Evolutionary conservation across 2,329 filamentous ascomycete genomes (phyloP).

Genomic region (Aspergillus brunneoviolaceus): DNA sequence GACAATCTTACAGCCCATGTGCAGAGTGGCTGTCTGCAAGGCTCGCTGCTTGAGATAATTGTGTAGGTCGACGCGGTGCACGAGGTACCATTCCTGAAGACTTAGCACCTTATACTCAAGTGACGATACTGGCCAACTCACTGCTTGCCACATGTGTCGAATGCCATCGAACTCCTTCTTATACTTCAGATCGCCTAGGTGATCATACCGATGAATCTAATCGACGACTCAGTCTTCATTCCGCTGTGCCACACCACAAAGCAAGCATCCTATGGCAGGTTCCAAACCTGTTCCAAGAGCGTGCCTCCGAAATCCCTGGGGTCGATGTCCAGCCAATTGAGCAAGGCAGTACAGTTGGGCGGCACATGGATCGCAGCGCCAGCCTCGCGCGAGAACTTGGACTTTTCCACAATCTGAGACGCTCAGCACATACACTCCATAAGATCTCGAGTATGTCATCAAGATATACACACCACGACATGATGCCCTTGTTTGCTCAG

Average conservation of each 20-base stretch:
- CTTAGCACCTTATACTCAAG: neutral
- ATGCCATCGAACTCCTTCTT: conserved; percentile 17
- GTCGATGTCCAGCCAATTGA: conserved; percentile 25
- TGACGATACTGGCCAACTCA: conserved; percentile 1
- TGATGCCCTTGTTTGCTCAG: conserved; percentile 34
- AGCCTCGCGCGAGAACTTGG: conserved; percentile 24
- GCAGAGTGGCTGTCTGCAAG: conserved; percentile 21
- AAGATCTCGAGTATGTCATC: too few species aligned
- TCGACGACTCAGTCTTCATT: neutral
- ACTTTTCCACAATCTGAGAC: conserved; percentile 31
- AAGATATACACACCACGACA: conserved; percentile 28
- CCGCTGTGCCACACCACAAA: neutral
- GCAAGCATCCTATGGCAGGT: neutral
- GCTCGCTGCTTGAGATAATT: conserved; percentile 36
- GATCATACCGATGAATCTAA: conserved; percentile 23
- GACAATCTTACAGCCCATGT: conserved; percentile 24
- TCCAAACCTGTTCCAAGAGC: conserved; percentile 21
- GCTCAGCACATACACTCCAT: neutral
- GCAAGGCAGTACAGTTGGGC: conserved; percentile 27
- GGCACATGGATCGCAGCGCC: conserved; percentile 29
- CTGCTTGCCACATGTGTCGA: conserved; percentile 26
- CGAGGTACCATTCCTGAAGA: conserved; percentile 32
- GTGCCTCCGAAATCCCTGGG: conserved; percentile 26
- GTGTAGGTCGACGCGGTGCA: conserved; percentile 47
- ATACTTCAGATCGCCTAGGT: conserved; percentile 18